Percentiles rank a stretch among this genome's conserved stretches.
Evolutionary conservation across 805 yeast species (phyloP).

Genomic region (Candida anglica): DNA sequence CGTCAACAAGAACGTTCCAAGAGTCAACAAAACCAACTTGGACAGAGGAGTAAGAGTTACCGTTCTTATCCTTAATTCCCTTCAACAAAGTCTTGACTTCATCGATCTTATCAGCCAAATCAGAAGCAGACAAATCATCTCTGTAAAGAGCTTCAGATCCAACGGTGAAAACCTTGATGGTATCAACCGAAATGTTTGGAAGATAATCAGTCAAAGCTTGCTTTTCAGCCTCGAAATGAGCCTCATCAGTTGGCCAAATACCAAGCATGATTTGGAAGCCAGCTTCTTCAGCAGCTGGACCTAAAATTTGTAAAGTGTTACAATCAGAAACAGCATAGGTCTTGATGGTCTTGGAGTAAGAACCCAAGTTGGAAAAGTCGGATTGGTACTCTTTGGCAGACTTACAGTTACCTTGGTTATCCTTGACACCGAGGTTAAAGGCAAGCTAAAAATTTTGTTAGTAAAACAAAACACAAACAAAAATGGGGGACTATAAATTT

Average conservation of each 20-base stretch:
- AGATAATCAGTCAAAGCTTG: conserved; percentile 65
- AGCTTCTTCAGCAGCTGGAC: conserved; percentile 79
- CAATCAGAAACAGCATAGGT: conserved; percentile 94
- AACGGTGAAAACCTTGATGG: conserved; percentile 76
- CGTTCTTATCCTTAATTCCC: conserved; percentile 71
- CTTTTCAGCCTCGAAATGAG: conserved; percentile 73
- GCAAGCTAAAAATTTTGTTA: conserved; percentile 45
- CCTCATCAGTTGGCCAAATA: conserved; percentile 89
- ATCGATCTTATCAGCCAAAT: conserved; percentile 64
- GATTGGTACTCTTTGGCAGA: conserved; percentile 60
- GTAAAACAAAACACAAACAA: conserved; percentile 4
- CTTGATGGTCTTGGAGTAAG: conserved; percentile 65
- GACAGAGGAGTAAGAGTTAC: conserved; percentile 64
- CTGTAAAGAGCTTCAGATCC: conserved; percentile 97
- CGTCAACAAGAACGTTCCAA: conserved; percentile 89
- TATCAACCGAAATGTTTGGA: conserved; percentile 64
- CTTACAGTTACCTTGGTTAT: conserved; percentile 74
- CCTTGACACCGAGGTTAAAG: conserved; percentile 82
- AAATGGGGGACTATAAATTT: not conserved
- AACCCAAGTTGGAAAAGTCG: conserved; percentile 59
- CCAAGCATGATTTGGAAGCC: conserved; percentile 80
- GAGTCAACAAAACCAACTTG: conserved; percentile 95
- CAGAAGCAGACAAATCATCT: conserved; percentile 71
- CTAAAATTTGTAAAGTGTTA: conserved; percentile 78
- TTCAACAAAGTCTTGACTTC: conserved; percentile 58